Evolutionary conservation across 2,329 filamentous ascomycete species (phyloP).

Genomic region (Zymoseptoria passerinii): DNA sequence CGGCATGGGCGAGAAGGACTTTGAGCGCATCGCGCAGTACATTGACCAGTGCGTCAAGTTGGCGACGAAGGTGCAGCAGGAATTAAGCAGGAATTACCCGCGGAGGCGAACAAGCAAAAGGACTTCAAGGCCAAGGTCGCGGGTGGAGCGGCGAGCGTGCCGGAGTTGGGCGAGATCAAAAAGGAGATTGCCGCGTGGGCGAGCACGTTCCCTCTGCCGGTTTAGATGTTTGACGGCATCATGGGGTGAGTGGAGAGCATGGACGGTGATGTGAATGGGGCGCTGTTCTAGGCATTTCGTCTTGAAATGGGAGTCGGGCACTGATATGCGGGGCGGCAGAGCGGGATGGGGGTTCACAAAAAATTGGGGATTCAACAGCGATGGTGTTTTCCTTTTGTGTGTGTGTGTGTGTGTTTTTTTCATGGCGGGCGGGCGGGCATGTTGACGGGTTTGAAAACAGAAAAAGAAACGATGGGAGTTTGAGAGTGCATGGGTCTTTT

Average conservation of each 20-base stretch:
- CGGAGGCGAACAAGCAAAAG: conserved; percentile 98
- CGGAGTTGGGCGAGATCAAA: conserved; percentile 73
- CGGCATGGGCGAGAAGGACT: conserved; percentile 87
- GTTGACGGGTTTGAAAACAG: too few relatives aligned
- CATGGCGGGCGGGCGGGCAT: too few relatives aligned
- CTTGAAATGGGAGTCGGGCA: too few relatives aligned
- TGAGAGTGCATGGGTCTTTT: too few relatives aligned
- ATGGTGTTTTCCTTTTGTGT: too few relatives aligned
- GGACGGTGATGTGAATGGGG: too few relatives aligned
- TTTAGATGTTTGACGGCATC: conserved; percentile 35
- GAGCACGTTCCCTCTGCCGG: conserved; percentile 82
- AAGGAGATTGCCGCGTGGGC: conserved; percentile 88
- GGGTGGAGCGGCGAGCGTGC: conserved; percentile 51
- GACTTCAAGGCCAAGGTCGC: conserved; percentile 95
- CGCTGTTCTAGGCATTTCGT: background rate
- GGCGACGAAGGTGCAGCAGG: conserved; percentile 75
- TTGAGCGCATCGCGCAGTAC: conserved; percentile 80
- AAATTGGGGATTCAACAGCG: too few relatives aligned
- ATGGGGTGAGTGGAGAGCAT: background rate
- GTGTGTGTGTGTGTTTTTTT: too few relatives aligned
- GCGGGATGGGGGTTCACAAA: too few relatives aligned
- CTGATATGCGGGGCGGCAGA: too few relatives aligned
- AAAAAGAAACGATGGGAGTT: too few relatives aligned
- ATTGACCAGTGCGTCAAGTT: conserved; percentile 85
- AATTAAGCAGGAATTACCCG: conserved; percentile 72